phyloP scores from a whole-genome alignment of 306 rosid genomes.

The Parietaria judaica region DNA sequence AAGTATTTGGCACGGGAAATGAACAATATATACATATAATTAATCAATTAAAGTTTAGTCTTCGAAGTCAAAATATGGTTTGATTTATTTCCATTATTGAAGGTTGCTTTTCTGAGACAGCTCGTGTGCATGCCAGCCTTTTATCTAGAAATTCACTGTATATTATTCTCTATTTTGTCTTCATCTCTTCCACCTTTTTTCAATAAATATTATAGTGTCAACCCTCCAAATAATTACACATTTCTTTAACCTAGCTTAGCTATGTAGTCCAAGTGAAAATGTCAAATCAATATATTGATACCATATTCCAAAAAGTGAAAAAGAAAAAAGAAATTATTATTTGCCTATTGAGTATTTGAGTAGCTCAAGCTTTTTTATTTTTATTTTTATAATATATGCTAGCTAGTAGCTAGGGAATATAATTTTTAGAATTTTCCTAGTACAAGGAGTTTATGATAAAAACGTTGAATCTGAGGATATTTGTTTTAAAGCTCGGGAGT shows the following conservation, averaged over 20 bases:
- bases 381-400: too few relatives aligned
- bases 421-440: too few relatives aligned
- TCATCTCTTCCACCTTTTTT: neutral
- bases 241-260: too few relatives aligned
- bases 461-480: too few relatives aligned
- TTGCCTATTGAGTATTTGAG: too few relatives aligned
- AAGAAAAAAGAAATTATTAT: neutral
- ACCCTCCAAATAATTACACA: neutral
- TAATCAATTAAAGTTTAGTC: neutral
- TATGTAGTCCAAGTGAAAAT: neutral
- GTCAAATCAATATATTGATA: neutral
- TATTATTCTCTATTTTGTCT: conserved; percentile 11
- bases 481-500: too few relatives aligned
- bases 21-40: neutral
- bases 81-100: conserved; percentile 2
- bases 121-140: conserved; percentile 14
- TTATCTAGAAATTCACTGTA: conserved; percentile 1
- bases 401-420: too few relatives aligned
- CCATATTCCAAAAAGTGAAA: neutral
- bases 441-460: too few relatives aligned
- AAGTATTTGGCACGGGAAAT: too few relatives aligned
- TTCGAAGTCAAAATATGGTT: neutral
- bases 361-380: too few relatives aligned
- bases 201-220: neutral
- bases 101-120: conserved; percentile 5